phyloP scores from a whole-genome alignment of 305 asterid genomes.

The Euphrasia arctica region DNA sequence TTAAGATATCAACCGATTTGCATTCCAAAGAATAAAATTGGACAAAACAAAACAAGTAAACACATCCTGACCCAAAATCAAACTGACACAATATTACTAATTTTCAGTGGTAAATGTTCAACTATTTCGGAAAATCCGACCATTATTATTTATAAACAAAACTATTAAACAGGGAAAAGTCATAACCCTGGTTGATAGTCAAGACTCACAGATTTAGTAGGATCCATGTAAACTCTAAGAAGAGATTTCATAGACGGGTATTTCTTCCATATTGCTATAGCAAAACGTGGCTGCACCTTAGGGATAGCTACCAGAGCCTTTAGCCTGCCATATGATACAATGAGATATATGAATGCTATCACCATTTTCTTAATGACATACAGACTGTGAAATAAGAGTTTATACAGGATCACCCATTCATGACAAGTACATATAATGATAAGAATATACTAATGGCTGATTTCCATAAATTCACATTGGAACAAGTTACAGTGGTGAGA shows the following conservation, averaged over 20 bases:
- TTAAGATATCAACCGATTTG: conserved; percentile 2
- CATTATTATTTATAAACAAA: background rate
- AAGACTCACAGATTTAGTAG: conserved; percentile 71
- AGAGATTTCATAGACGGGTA: conserved; percentile 97
- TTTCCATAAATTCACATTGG: conserved; percentile 4
- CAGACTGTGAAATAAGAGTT: background rate
- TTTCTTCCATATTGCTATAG: conserved; percentile 87
- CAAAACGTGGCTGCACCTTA: conserved; percentile 92
- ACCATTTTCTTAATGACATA: background rate
- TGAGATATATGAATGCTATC: conserved; percentile 19
- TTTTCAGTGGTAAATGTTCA: background rate
- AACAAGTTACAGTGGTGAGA: background rate
- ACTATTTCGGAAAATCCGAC: background rate
- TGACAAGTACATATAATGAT: background rate
- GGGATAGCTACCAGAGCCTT: conserved; percentile 86
- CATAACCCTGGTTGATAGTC: conserved; percentile 1
- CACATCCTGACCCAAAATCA: background rate
- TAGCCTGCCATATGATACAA: conserved; percentile 55
- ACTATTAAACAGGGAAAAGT: background rate
- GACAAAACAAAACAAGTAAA: background rate
- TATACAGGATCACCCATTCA: background rate
- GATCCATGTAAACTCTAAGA: conserved; percentile 83
- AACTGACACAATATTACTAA: background rate
- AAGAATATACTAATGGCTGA: background rate
- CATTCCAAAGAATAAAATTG: conserved; percentile 2